Conservation (phyloP, 225 moss, liverwort and hornwort species). For the Bryoerythrophyllum caledonicum region DNA sequence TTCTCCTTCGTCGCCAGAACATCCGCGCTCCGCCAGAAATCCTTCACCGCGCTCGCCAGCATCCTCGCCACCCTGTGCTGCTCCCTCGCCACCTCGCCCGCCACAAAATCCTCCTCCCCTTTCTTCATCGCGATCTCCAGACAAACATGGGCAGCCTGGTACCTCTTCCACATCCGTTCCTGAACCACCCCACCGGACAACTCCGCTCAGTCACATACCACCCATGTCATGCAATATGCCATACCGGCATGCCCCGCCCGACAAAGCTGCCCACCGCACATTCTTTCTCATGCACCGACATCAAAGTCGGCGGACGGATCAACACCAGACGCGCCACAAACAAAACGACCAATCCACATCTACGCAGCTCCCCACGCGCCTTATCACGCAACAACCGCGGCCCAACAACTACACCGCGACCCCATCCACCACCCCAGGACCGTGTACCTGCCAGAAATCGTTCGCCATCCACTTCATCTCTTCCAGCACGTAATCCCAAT, state of each 20-base stretch:
- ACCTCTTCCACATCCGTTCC: constrained; percentile 81
- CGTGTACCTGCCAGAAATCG: constrained; percentile 78
- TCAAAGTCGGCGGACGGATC: no score
- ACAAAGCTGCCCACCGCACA: no score
- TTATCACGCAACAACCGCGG: background rate
- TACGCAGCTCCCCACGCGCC: background rate
- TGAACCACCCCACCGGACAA: constrained; percentile 26
- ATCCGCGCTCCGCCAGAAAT: constrained; percentile 61
- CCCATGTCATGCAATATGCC: background rate
- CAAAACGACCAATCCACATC: background rate
- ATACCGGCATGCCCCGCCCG: background rate
- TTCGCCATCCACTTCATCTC: constrained; percentile 95
- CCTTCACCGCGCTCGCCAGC: constrained; percentile 56
- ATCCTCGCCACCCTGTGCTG: constrained; percentile 58
- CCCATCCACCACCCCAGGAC: background rate
- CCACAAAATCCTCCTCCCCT: constrained; percentile 48
- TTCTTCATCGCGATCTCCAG: constrained; percentile 57
- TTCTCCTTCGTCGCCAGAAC: constrained; percentile 38
- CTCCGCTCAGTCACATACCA: background rate
- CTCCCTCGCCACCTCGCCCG: constrained; percentile 39
- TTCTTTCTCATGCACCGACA: no score
- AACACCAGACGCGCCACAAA: background rate
- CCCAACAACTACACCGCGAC: background rate
- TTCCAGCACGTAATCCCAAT: constrained; percentile 84
- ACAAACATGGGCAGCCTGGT: constrained; percentile 61